phyloP scores from a whole-genome alignment of 768 basidiomycete genomes.

The Steccherinum ochraceum region DNA sequence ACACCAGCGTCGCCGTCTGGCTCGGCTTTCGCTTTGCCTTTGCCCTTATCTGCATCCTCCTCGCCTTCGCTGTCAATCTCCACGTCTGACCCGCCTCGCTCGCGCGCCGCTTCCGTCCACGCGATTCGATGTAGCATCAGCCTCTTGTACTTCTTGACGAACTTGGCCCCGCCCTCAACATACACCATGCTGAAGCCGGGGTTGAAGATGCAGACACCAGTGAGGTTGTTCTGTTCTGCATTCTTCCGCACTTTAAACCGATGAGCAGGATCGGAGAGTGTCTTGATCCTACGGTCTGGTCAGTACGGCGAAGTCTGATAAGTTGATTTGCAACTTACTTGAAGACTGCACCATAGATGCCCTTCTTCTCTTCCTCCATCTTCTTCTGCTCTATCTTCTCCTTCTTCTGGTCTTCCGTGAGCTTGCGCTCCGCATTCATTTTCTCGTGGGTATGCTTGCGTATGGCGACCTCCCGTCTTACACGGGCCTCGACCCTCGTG shows the following conservation, averaged over 20 bases:
- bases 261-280: conserved; percentile 86
- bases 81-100: conserved; percentile 66
- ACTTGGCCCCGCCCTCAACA: conserved; percentile 86
- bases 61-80: conserved; percentile 51
- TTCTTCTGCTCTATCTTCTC: conserved; percentile 88
- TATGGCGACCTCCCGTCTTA: conserved; percentile 87
- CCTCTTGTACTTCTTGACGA: conserved; percentile 80
- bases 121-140: conserved; percentile 83
- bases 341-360: conserved; percentile 77
- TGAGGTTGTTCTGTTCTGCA: conserved; percentile 83
- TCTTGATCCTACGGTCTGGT: conserved; percentile 76
- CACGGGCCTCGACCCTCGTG: conserved; percentile 93
- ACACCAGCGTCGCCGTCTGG: conserved; percentile 18
- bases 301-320: conserved; percentile 1
- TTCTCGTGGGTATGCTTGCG: conserved; percentile 87
- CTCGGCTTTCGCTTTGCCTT: conserved; percentile 30
- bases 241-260: conserved; percentile 97
- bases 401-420: conserved; percentile 83
- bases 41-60: conserved; percentile 25
- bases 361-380: conserved; percentile 82
- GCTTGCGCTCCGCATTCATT: conserved; percentile 87
- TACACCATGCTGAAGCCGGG: conserved; percentile 86
- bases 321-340: conserved; percentile 73
- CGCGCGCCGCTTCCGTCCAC: conserved; percentile 90
- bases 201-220: conserved; percentile 88